Evolutionary conservation across 1,284 basidiomycete species (phyloP).

Genomic region (Fomitopsis schrenkii): DNA sequence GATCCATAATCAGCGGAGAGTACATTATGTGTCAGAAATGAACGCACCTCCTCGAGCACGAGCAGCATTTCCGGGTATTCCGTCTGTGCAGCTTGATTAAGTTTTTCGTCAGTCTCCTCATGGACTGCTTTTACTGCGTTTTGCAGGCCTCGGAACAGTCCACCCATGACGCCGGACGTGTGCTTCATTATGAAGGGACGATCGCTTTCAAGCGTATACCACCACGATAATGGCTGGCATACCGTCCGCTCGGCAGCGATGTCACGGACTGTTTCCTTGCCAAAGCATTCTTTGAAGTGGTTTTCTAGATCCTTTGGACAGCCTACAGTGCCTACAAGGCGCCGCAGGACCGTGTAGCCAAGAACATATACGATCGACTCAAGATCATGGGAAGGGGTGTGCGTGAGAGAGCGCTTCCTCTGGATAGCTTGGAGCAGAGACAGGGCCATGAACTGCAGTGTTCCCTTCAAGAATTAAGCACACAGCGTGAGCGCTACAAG

Average conservation of each 20-base stretch:
- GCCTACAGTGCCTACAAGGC: not conserved
- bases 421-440: not conserved
- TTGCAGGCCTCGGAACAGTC: too few relatives aligned
- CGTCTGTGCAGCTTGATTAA: too few relatives aligned
- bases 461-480: not conserved
- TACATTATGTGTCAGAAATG: too few relatives aligned
- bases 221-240: not conserved
- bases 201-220: not conserved
- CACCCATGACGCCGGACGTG: too few relatives aligned
- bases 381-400: not conserved
- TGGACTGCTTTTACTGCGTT: not conserved
- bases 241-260: not conserved
- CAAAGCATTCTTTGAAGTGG: not conserved
- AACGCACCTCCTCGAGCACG: too few relatives aligned
- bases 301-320: not conserved
- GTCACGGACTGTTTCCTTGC: not conserved
- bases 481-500: too few relatives aligned
- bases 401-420: not conserved
- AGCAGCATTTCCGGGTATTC: too few relatives aligned
- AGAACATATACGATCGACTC: not conserved
- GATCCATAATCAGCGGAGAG: too few relatives aligned
- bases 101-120: not conserved
- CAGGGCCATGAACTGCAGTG: conserved; percentile 1
- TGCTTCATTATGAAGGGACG: not conserved
- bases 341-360: not conserved